A percentile compares a stretch with the other conserved stretches of the same genome.
These are phyloP conservation scores for Apiotrichum montevideense DNA, from an alignment of 1,284 basidiomycete species.

Conservation along the genomic window DNA sequence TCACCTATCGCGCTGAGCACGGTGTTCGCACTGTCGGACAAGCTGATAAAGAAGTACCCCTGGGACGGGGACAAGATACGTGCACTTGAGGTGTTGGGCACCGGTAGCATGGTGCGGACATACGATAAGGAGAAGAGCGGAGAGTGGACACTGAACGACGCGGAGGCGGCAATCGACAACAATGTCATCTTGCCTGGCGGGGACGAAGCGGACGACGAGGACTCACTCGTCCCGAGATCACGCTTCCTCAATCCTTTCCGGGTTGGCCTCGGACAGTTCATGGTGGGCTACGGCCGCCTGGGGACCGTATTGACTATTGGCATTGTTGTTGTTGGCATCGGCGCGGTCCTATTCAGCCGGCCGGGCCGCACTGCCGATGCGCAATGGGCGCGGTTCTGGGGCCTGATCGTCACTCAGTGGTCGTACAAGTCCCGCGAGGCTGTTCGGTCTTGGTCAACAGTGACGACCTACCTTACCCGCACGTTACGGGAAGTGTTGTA, in stretches of 20 bases:
- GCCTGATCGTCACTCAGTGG: constrained; percentile 6
- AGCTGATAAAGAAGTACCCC: constrained; percentile 36
- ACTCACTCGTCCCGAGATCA: constrained; percentile 1
- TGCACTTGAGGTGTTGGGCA: constrained; percentile 39
- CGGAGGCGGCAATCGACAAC: constrained; percentile 17
- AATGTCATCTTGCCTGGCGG: constrained; percentile 15
- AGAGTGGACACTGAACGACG: constrained; percentile 14
- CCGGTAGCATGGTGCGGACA: constrained; percentile 36
- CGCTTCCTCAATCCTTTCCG: background rate
- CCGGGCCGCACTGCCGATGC: constrained; percentile 18
- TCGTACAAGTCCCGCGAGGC: background rate
- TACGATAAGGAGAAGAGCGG: constrained; percentile 26
- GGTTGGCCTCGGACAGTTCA: no score
- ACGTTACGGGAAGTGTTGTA: constrained; percentile 1
- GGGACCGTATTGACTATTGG: constrained; percentile 31
- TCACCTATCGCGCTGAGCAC: constrained; percentile 34
- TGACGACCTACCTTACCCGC: background rate
- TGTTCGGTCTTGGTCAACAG: background rate
- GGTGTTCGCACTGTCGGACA: constrained; percentile 36
- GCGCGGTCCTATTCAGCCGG: constrained; percentile 27
- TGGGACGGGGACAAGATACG: constrained; percentile 33
- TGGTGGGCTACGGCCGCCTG: constrained; percentile 2
- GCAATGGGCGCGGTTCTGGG: constrained; percentile 35
- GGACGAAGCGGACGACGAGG: constrained; percentile 15
- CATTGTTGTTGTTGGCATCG: constrained; percentile 32